Conservation (phyloP, 179 eudicot genomes). For the Sideroxylon spinosum region DNA sequence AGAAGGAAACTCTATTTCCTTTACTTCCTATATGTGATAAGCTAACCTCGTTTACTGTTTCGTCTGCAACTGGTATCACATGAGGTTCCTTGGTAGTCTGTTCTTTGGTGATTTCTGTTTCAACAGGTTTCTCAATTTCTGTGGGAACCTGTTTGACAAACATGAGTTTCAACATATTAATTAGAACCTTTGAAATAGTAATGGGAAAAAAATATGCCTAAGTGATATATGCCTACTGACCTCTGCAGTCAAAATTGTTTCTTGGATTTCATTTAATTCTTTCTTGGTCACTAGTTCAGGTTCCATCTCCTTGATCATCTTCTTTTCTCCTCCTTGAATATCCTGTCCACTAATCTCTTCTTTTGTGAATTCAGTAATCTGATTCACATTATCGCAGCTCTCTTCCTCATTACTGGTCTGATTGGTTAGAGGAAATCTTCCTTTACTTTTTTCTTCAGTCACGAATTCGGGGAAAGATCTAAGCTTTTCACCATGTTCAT, state of each 20-base stretch:
- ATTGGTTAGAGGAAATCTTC: slow-evolving; percentile 5
- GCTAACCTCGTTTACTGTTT: not conserved
- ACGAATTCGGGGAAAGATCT: not conserved
- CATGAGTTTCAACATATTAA: not conserved
- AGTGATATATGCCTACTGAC: not conserved
- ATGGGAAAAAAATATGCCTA: not conserved
- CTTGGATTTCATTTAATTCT: not conserved
- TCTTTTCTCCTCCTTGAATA: not conserved
- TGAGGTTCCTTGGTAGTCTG: slow-evolving; percentile 9
- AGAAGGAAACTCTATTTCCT: not conserved
- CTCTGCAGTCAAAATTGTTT: slow-evolving; percentile 4
- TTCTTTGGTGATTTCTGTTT: slow-evolving; percentile 14
- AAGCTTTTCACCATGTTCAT: not conserved
- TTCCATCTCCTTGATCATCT: not conserved
- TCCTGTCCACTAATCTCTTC: not conserved
- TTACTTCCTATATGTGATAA: not conserved
- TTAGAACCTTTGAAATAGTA: not conserved
- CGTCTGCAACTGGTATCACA: not conserved
- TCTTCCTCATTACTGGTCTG: not conserved
- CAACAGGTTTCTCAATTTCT: slow-evolving; percentile 5
- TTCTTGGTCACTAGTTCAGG: not conserved
- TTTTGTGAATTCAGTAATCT: not conserved
- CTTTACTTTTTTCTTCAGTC: not conserved
- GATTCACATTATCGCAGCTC: not conserved
- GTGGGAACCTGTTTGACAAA: slow-evolving; percentile 15